Conservation (phyloP, 306 rosid species). For the Acmispon strigosus region DNA sequence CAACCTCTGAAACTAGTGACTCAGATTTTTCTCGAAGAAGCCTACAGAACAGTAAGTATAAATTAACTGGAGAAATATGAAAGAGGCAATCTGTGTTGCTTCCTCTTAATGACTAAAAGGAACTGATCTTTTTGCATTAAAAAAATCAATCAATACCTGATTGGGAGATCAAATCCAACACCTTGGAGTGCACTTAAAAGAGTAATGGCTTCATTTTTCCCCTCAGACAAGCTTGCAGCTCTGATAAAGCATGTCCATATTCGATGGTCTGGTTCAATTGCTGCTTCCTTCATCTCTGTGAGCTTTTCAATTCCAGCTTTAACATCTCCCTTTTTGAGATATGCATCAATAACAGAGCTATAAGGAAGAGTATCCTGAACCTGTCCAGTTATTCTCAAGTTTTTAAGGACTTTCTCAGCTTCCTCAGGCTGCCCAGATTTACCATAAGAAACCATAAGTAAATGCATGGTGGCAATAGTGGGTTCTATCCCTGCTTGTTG, state of each 20-base stretch:
- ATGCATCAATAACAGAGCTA: constrained; percentile 83
- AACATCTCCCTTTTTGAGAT: constrained; percentile 64
- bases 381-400: constrained; percentile 55
- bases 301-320: constrained; percentile 64
- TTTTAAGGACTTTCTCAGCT: constrained; percentile 82
- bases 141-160: constrained; percentile 47
- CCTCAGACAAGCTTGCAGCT: constrained; percentile 76
- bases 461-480: constrained; percentile 81
- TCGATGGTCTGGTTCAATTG: constrained; percentile 77
- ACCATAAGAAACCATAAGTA: constrained; percentile 89
- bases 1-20: constrained; percentile 58
- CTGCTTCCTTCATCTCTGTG: constrained; percentile 57
- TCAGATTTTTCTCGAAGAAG: constrained; percentile 74
- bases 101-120: background rate
- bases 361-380: constrained; percentile 71
- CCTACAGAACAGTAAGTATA: constrained; percentile 38
- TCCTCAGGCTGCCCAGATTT: constrained; percentile 83
- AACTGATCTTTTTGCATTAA: background rate
- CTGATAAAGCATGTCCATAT: constrained; percentile 94
- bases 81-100: background rate
- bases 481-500: constrained; percentile 85
- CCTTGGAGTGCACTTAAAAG: constrained; percentile 61
- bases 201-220: constrained; percentile 41
- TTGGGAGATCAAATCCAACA: constrained; percentile 73
- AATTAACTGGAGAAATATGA: constrained; percentile 6